Evolutionary conservation across 768 basidiomycete genomes (phyloP), one percentile per base, ranked within the genome.

Genomic region (Pisolithus microcarpus): DNA sequence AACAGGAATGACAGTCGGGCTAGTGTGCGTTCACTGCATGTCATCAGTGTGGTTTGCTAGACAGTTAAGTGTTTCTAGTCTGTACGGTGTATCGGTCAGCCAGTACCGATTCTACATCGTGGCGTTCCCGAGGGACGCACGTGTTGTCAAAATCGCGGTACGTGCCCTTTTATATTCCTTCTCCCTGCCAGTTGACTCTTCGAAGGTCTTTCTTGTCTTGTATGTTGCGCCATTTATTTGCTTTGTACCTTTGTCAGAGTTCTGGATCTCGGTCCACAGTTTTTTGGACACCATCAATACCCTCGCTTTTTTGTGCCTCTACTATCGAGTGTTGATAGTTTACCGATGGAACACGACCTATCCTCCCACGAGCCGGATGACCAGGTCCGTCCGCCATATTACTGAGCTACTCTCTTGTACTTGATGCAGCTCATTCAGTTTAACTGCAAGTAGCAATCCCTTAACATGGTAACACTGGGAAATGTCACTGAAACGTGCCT

Each of bases 51-150:
- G 11, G 34, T 5, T 34, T 11, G 6, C 4, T 13, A 8, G 6
- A 21, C 36, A 19, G 13, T 28, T 46, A 15, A 52, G 21, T 38
- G 7, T 6, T 38, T 23, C 46, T 38, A 62, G 61, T 15, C 43
- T 63, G 37, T 58, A 62, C 28, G 61, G 61, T 3, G 49, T 49
- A 7, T 49, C 51, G 11, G 7, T 56, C 21, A 47, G 51, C n/a
- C 61, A 62, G 50, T 51, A 53, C 48, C 36, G 51, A 16, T 58
- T 57, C 38, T 63, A 63, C 42, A 7, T 55, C 16, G 34, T 30
- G 36, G 39, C 49, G 0, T 63, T 63, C 56, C 62, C 60, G 3
- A 38, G 5, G 16, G 62, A 63, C 31, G 15, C 15, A 31, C 8
- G 38, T 10, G 36, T 21, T 2, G 16, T 64, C 8, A 64, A 50